phyloP scores from a whole-genome alignment of 805 yeast genomes.

The Saccharomycopsis microspora region DNA sequence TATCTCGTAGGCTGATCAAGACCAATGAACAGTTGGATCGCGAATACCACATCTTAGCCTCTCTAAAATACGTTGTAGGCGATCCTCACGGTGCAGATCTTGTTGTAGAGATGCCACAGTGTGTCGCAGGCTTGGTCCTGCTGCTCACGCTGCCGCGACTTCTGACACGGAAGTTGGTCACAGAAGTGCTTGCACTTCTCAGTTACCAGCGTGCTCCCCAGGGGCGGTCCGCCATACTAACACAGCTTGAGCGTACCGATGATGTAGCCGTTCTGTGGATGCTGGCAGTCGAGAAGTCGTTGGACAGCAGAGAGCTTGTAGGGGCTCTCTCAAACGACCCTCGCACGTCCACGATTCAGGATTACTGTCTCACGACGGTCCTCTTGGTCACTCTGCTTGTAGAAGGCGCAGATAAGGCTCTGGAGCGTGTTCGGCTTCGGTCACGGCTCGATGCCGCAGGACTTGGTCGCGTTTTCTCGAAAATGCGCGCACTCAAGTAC shows the following conservation, averaged over 20 bases:
- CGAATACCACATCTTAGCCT: conserved; percentile 39
- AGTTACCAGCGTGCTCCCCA: conserved; percentile 21
- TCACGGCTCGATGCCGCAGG: conserved; percentile 2
- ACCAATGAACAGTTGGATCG: conserved; percentile 37
- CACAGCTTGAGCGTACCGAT: conserved; percentile 18
- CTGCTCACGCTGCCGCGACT: conserved; percentile 40
- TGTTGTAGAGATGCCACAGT: conserved; percentile 18
- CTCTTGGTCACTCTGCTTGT: conserved; percentile 14
- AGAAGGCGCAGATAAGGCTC: conserved; percentile 12
- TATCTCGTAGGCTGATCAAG: conserved; percentile 24
- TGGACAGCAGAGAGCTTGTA: conserved; percentile 14
- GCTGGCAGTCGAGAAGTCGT: conserved; percentile 21
- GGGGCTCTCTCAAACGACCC: neutral
- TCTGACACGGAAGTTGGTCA: conserved; percentile 39
- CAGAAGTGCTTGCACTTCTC: conserved; percentile 34
- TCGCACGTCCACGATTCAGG: conserved; percentile 5
- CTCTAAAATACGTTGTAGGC: conserved; percentile 39
- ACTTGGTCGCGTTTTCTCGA: conserved; percentile 30
- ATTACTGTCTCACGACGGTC: conserved; percentile 14
- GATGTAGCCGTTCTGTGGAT: conserved; percentile 22
- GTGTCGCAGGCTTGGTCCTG: conserved; percentile 29
- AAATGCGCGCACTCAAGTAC: conserved; percentile 40
- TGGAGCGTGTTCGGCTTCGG: conserved; percentile 16
- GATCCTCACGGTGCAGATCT: conserved; percentile 19
- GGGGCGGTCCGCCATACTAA: conserved; percentile 23